A percentile compares a stretch with the other conserved stretches of the same genome.
phyloP scores from a whole-genome alignment of 108 stramenopile genomes.

The Nannochloropsis salina region DNA sequence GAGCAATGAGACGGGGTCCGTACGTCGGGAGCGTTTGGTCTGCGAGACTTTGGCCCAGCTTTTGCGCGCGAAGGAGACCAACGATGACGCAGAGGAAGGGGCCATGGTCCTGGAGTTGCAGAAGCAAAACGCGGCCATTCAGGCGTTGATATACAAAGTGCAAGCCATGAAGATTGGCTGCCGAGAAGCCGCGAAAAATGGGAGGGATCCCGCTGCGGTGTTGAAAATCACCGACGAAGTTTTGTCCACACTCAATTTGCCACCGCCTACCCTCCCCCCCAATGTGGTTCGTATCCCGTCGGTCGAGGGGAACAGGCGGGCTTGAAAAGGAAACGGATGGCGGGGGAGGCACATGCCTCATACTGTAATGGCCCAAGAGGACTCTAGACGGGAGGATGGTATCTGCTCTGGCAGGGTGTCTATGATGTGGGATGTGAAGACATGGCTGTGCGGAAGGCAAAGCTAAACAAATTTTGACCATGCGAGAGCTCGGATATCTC shows the following conservation, averaged over 20 bases:
- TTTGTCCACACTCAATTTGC: not conserved
- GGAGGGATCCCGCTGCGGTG: not conserved
- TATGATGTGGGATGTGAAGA: too few relatives aligned
- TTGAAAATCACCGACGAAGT: conserved; percentile 7
- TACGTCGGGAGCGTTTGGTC: not conserved
- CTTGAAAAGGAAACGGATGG: not conserved
- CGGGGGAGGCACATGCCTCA: not conserved
- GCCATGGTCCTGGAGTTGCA: not conserved
- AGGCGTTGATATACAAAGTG: not conserved
- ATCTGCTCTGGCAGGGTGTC: too few relatives aligned
- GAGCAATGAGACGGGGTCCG: not conserved
- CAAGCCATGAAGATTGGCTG: not conserved
- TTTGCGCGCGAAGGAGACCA: not conserved
- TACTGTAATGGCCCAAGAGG: too few relatives aligned
- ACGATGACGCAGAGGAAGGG: not conserved
- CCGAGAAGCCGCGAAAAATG: not conserved
- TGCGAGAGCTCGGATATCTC: too few relatives aligned
- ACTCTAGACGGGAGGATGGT: too few relatives aligned
- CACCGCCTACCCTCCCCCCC: not conserved
- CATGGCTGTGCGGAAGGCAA: too few relatives aligned
- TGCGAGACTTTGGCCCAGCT: not conserved
- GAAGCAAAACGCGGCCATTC: not conserved
- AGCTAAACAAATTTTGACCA: too few relatives aligned
- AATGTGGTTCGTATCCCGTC: not conserved
- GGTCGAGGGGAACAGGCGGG: not conserved